Percentiles rank a stretch among this genome's conserved stretches.
Conservation (phyloP, 345 rosid genomes). For the Rhodamnia rubescens region DNA sequence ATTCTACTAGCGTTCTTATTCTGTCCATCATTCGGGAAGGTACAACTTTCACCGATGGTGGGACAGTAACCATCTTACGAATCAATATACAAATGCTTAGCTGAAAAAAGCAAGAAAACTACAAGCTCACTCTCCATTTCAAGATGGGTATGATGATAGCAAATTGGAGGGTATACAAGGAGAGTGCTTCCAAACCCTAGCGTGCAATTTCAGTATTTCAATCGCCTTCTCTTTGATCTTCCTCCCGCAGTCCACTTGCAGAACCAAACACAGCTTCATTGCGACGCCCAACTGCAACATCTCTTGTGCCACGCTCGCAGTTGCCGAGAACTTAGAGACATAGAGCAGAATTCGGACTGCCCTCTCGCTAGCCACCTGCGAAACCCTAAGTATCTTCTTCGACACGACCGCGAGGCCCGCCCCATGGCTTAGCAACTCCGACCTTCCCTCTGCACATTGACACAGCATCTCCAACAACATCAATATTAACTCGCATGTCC, state of each 20-base stretch:
- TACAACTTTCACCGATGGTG: not conserved
- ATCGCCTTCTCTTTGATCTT: conserved; percentile 29
- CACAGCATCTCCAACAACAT: conserved; percentile 23
- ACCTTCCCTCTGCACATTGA: conserved; percentile 33
- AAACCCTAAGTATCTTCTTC: conserved; percentile 30
- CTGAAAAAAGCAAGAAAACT: not conserved
- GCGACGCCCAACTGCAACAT: conserved; percentile 32
- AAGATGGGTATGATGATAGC: conserved; percentile 18
- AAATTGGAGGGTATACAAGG: conserved; percentile 23
- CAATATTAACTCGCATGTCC: conserved; percentile 30
- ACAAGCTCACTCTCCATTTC: not conserved
- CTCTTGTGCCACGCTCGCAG: conserved; percentile 20
- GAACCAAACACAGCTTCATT: conserved; percentile 27
- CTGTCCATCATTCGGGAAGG: not conserved
- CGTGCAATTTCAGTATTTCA: conserved; percentile 30
- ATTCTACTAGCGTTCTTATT: not conserved
- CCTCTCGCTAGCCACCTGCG: conserved; percentile 25
- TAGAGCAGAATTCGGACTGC: conserved; percentile 26
- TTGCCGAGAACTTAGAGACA: conserved; percentile 21
- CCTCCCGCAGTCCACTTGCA: conserved; percentile 18
- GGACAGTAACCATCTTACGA: not conserved
- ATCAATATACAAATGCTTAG: not conserved
- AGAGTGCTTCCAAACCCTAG: conserved; percentile 30
- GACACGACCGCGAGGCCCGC: conserved; percentile 26
- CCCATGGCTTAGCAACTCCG: conserved; percentile 20